Percentiles rank a stretch among this genome's conserved stretches.
phyloP scores from a whole-genome alignment of 78 protist species.

The Speleostelium caveatum region DNA sequence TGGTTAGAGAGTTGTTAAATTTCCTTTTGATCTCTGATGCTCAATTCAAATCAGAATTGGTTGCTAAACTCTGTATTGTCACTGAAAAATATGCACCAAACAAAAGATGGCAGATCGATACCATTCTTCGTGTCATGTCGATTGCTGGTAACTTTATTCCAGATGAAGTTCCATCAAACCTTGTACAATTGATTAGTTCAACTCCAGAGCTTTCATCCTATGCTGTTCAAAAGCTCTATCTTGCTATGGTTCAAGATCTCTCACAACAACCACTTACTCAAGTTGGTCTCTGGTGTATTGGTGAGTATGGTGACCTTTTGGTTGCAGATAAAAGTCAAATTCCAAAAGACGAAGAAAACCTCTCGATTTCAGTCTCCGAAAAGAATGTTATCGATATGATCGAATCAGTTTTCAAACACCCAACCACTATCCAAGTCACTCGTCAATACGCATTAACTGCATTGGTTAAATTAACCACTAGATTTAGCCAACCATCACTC shows the following conservation, averaged over 20 bases:
- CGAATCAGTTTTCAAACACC: slow-evolving; percentile 40
- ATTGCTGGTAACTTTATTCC: slow-evolving; percentile 87
- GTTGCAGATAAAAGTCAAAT: slow-evolving; percentile 66
- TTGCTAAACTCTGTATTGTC: slow-evolving; percentile 86
- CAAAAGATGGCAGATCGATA: slow-evolving; percentile 97
- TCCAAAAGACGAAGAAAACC: slow-evolving; percentile 74
- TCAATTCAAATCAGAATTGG: slow-evolving; percentile 88
- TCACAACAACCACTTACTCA: slow-evolving; percentile 79
- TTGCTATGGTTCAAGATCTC: slow-evolving; percentile 46
- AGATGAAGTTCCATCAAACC: slow-evolving; percentile 85
- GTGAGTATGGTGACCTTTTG: slow-evolving; percentile 94
- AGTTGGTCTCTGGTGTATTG: slow-evolving; percentile 92
- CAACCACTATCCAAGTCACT: slow-evolving; percentile 57
- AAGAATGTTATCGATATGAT: slow-evolving; percentile 82
- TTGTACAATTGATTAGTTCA: slow-evolving; percentile 73
- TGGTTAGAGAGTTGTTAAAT: slow-evolving; percentile 87
- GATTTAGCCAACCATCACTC: slow-evolving; percentile 53
- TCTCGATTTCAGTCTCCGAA: slow-evolving; percentile 23
- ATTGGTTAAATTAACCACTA: slow-evolving; percentile 85
- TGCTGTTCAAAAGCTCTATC: slow-evolving; percentile 84
- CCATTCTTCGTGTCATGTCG: slow-evolving; percentile 88
- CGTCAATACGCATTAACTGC: slow-evolving; percentile 89
- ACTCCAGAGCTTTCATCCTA: slow-evolving; percentile 84
- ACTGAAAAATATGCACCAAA: slow-evolving; percentile 92
- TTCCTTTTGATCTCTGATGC: slow-evolving; percentile 84